Evolutionary conservation across 108 stramenopile genomes (phyloP).

Genomic region (Chaetoceros tenuissimus): DNA sequence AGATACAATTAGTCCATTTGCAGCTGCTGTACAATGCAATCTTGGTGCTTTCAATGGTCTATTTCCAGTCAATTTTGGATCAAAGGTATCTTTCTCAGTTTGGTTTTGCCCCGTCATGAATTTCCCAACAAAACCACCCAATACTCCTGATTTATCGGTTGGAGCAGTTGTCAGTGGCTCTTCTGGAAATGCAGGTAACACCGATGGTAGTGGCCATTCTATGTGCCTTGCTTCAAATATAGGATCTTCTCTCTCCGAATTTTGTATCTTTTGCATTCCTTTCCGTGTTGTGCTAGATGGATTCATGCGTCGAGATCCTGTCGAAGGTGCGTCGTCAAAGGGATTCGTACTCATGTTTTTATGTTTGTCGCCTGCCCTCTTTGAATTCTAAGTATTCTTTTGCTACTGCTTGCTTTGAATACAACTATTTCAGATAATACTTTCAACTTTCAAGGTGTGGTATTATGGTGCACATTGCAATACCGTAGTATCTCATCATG

Average conservation of each 20-base stretch:
- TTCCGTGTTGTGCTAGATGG: not conserved
- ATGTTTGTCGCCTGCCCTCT: too few relatives aligned
- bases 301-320: too few relatives aligned
- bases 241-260: slow-evolving; percentile 29
- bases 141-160: slow-evolving; percentile 37
- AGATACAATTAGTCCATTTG: slow-evolving; percentile 82
- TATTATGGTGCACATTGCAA: too few relatives aligned
- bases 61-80: slow-evolving; percentile 4
- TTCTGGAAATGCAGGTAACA: slow-evolving; percentile 17
- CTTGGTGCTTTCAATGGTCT: slow-evolving; percentile 59
- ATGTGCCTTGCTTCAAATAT: slow-evolving; percentile 73
- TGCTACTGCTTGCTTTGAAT: too few relatives aligned
- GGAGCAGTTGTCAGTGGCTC: not conserved
- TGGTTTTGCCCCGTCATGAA: not conserved
- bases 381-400: too few relatives aligned
- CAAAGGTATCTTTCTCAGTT: slow-evolving; percentile 1
- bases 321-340: not conserved
- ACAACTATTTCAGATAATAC: too few relatives aligned
- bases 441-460: too few relatives aligned
- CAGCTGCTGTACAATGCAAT: slow-evolving; percentile 53
- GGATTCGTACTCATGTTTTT: not conserved
- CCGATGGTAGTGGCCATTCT: slow-evolving; percentile 70
- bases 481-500: too few relatives aligned
- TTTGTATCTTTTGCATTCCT: slow-evolving; percentile 1
- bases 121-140: not conserved